A percentile compares a stretch with the other conserved stretches of the same genome.
Evolutionary conservation across 1,284 basidiomycete species (phyloP).

Genomic region (Ganoderma boninense): DNA sequence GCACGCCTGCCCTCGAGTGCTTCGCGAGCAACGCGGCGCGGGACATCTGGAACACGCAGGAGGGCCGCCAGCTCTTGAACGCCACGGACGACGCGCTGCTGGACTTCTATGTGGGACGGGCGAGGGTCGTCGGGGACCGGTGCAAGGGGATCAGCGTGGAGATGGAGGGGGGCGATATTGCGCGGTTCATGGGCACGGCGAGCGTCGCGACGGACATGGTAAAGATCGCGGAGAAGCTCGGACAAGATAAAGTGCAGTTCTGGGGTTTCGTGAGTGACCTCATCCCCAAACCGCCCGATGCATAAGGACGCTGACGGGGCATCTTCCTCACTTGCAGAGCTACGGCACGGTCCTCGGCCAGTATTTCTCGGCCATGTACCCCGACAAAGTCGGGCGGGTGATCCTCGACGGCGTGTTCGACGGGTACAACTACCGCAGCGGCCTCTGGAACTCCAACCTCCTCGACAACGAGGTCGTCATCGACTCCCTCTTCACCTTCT

Average conservation of each 20-base stretch:
- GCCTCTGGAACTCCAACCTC: slow-evolving; percentile 38
- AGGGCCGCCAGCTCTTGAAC: slow-evolving; percentile 16
- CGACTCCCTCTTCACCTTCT: slow-evolving; percentile 46
- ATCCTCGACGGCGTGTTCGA: slow-evolving; percentile 43
- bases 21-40: slow-evolving; percentile 28
- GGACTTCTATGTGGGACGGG: slow-evolving; percentile 15
- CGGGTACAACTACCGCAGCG: slow-evolving; percentile 38
- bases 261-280: slow-evolving; percentile 58
- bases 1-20: slow-evolving; percentile 29
- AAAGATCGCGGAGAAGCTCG: slow-evolving; percentile 53
- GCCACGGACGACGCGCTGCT: slow-evolving; percentile 23
- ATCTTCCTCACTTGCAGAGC: slow-evolving; percentile 31
- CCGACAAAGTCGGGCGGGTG: slow-evolving; percentile 47
- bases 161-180: slow-evolving; percentile 33
- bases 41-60: slow-evolving; percentile 26
- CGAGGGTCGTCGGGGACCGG: slow-evolving; percentile 19
- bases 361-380: slow-evolving; percentile 55
- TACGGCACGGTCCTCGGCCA: slow-evolving; percentile 57
- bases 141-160: slow-evolving; percentile 34
- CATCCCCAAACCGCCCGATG: too few species aligned
- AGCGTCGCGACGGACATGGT: slow-evolving; percentile 60
- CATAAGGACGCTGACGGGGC: too few species aligned
- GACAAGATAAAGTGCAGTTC: slow-evolving; percentile 55
- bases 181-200: slow-evolving; percentile 52
- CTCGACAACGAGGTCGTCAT: slow-evolving; percentile 40